Conservation (phyloP, 176 grass and related monocot species). For the Saccharum spontaneum region DNA sequence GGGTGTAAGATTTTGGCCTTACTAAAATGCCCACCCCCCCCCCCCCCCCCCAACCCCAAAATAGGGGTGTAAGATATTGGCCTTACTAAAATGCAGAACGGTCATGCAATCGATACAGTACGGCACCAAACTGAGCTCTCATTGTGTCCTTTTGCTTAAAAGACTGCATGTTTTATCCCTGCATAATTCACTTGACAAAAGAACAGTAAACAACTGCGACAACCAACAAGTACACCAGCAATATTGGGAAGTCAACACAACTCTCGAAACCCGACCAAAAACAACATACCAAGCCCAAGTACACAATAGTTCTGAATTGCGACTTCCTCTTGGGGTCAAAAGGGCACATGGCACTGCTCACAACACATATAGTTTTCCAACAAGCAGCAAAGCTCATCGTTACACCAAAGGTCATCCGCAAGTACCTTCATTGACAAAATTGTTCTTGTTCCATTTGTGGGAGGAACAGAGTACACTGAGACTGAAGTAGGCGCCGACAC, state of each 20-base stretch:
- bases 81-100: too few relatives aligned
- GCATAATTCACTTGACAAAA: background rate
- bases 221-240: background rate
- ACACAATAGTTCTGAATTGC: background rate
- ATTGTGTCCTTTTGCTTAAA: background rate
- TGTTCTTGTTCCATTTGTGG: background rate
- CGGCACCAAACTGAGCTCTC: background rate
- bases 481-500: background rate
- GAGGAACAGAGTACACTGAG: slow-evolving; percentile 7
- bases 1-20: too few relatives aligned
- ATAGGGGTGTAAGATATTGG: too few relatives aligned
- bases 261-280: background rate
- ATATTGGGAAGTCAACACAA: background rate
- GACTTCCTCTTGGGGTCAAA: background rate
- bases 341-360: background rate
- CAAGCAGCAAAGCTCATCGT: background rate
- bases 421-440: slow-evolving; percentile 34
- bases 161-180: background rate
- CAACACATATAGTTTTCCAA: background rate
- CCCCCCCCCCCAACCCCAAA: too few relatives aligned
- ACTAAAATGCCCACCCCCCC: too few relatives aligned
- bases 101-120: background rate
- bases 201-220: background rate
- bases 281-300: background rate
- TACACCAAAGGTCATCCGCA: slow-evolving; percentile 9